Evolutionary conservation across 345 rosid species (phyloP).

Genomic region (Eucalyptus marginata): DNA sequence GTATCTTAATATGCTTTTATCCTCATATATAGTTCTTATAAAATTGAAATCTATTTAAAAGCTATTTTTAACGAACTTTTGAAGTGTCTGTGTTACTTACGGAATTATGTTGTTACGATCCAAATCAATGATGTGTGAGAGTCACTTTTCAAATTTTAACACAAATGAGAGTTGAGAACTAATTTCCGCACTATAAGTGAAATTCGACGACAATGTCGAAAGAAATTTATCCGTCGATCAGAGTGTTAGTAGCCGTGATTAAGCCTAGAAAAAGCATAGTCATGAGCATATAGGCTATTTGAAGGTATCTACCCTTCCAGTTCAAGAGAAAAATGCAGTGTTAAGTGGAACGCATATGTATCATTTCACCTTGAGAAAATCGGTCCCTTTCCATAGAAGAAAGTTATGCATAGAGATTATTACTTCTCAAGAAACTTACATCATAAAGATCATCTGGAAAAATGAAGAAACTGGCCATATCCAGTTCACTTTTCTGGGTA

Average conservation of each 20-base stretch:
- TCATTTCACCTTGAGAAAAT: too few species aligned
- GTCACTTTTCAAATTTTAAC: background rate
- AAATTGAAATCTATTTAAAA: too few species aligned
- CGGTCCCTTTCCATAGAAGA: too few species aligned
- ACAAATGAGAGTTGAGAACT: background rate
- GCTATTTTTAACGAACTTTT: background rate
- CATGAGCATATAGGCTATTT: background rate
- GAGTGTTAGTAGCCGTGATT: background rate
- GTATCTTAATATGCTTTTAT: background rate
- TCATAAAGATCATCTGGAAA: background rate
- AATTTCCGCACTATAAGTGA: too few species aligned
- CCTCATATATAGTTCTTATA: background rate
- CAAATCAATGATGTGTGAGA: background rate
- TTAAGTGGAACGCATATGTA: too few species aligned
- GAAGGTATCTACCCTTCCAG: background rate
- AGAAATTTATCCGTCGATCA: background rate
- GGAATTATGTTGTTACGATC: background rate
- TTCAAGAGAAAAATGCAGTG: background rate
- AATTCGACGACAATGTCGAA: too few species aligned
- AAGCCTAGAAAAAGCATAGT: background rate
- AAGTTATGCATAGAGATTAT: too few species aligned
- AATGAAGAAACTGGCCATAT: background rate
- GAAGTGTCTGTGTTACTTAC: rapidly evolving
- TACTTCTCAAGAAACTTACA: background rate
- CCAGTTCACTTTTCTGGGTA: background rate